Base-by-base conservation (phyloP, 441 rosid species). In the Brassica hybrid region DNA sequence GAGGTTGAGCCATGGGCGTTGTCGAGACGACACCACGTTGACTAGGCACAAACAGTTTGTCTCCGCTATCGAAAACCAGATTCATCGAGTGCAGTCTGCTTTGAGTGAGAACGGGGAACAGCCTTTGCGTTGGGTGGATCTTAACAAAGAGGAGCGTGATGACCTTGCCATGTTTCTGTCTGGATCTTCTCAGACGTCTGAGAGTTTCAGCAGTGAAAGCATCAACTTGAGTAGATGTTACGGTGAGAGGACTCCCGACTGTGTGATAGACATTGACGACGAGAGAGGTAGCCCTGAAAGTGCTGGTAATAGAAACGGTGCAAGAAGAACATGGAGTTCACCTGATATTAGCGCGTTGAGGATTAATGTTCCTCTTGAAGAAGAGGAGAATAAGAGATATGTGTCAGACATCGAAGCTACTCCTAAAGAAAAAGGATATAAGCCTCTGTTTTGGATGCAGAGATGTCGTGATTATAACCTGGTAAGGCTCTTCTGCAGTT, bases 91-190 rank as follows among this genome's bases (percentile, higher is more conserved):
- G 13, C 90, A 94, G 74, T 74, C 85, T 32, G 79, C 87, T 21
- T 84, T 81, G 73, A 73, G 61, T 21, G 83, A 83, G 84, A 89
- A 87, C 65, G 97, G 91, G 64, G 89, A 87, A 74, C 88, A 84
- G 41, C 87, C 94, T 72, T 79, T 89, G 81, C 87, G 82, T 80
- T 91, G 87, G 93, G 88, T 93, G 60, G 85, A 90, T 82, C 81
- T 91, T 65, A 85, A 93, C 74, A 81, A 91, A 85, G 91, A 89
- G 76, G 98, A 93, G 76, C 66, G 97, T 38, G 91, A 91, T 83
- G 94, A 93, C 76, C 86, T 93, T 64, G 98, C 97, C 2, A 79
- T 84, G 82, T 91, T 93, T 85, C 87, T 93, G 23, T 91, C 92
- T 6, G 95, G 98, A 67, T 73, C 85, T 76, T 77, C 86, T 38